Percentiles rank a stretch among this genome's conserved stretches.
These are phyloP conservation scores for Phytophthora fragariaefolia DNA, from an alignment of 352 stramenopile genomes.

Conservation along the genomic window DNA sequence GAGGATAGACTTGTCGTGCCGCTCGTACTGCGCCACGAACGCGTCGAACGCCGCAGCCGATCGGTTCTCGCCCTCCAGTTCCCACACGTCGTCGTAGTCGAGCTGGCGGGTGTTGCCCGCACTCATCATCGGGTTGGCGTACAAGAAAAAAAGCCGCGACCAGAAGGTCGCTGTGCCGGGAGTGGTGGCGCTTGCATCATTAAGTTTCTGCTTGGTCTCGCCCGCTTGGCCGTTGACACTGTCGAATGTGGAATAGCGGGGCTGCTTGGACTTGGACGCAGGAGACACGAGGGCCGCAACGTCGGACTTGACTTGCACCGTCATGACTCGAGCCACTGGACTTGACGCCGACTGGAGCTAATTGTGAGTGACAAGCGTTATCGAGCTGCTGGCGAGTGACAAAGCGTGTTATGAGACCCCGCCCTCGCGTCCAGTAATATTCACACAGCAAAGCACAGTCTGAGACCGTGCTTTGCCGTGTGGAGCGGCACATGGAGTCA, in stretches of 20 bases:
- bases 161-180: conserved; percentile 21
- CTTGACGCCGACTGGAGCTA: no score
- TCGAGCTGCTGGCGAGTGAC: no score
- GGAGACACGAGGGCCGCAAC: conserved; percentile 13
- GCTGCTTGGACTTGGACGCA: conserved; percentile 10
- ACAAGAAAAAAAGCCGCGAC: conserved; percentile 53
- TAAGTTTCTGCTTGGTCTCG: conserved; percentile 17
- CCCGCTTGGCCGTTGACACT: conserved; percentile 9
- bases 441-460: no score
- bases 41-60: conserved; percentile 29
- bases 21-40: conserved; percentile 33
- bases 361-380: no score
- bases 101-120: conserved; percentile 57
- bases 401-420: no score
- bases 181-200: conserved; percentile 1
- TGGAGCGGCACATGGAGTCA: no score
- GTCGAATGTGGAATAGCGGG: conserved; percentile 30
- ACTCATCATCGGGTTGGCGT: conserved; percentile 47
- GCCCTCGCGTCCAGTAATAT: no score
- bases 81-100: conserved; percentile 49
- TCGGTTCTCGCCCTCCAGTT: conserved; percentile 39
- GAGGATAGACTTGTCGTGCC: conserved; percentile 31
- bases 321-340: no score
- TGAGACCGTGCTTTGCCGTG: no score
- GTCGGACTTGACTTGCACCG: neutral